A percentile compares a stretch with the other conserved stretches of the same genome.
These are phyloP conservation scores for Penicillium hesseltinei DNA, from an alignment of 2,329 filamentous ascomycete species.

Conservation along the genomic window DNA sequence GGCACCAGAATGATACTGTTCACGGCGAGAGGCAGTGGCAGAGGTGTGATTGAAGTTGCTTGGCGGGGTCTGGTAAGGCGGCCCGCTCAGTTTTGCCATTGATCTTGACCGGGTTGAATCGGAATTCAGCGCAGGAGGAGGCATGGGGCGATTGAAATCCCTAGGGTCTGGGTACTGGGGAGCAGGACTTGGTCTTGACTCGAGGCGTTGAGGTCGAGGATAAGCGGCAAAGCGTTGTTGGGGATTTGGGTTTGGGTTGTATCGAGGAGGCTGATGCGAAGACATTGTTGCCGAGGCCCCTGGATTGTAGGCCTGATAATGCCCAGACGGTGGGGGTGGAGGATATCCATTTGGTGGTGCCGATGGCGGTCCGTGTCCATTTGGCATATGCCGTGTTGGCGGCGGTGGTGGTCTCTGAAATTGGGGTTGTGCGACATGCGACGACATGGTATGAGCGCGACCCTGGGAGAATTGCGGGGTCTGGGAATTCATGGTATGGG, in stretches of 20 bases:
- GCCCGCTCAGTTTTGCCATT: slow-evolving; percentile 72
- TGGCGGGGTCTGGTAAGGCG: slow-evolving; percentile 66
- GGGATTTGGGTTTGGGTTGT: slow-evolving; percentile 51
- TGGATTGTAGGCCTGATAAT: slow-evolving; percentile 40
- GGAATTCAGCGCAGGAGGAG: slow-evolving; percentile 72
- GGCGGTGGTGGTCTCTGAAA: slow-evolving; percentile 43
- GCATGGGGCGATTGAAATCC: slow-evolving; percentile 56
- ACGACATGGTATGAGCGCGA: slow-evolving; percentile 77
- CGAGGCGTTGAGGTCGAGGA: slow-evolving; percentile 68
- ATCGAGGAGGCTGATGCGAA: slow-evolving; percentile 57
- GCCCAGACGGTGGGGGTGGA: slow-evolving; percentile 39
- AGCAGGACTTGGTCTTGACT: slow-evolving; percentile 56
- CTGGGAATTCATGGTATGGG: slow-evolving; percentile 91
- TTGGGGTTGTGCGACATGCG: slow-evolving; percentile 47
- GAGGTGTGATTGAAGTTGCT: slow-evolving; percentile 65
- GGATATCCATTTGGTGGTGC: slow-evolving; percentile 40
- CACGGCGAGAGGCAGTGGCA: slow-evolving; percentile 74
- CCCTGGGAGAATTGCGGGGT: slow-evolving; percentile 61
- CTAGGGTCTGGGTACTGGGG: slow-evolving; percentile 60
- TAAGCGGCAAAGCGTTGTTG: slow-evolving; percentile 61
- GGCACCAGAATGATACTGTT: slow-evolving; percentile 62
- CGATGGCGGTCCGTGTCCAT: slow-evolving; percentile 43
- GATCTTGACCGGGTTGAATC: slow-evolving; percentile 93
- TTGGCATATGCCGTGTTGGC: slow-evolving; percentile 45
- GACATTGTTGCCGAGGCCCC: slow-evolving; percentile 31